Conservation (phyloP, 495 filamentous ascomycete species). For the Daldinia vernicosa region DNA sequence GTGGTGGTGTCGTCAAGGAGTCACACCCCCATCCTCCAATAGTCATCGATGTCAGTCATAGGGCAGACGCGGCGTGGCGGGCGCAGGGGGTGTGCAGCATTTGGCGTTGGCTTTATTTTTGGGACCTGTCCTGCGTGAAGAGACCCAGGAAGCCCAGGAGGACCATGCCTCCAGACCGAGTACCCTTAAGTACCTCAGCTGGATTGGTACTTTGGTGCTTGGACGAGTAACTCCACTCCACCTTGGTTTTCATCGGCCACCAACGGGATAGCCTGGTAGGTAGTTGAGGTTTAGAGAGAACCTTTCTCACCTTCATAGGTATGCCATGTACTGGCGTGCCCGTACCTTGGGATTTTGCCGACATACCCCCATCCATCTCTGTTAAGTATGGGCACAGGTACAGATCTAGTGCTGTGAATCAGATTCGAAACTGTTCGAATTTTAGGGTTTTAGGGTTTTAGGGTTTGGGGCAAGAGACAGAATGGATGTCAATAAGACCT, state of each 20-base stretch:
- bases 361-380: not conserved
- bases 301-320: not conserved
- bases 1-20: slow-evolving; percentile 47
- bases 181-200: slow-evolving; percentile 35
- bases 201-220: slow-evolving; percentile 30
- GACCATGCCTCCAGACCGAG: slow-evolving; percentile 12
- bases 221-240: slow-evolving; percentile 34
- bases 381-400: not conserved
- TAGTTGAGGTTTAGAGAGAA: not conserved
- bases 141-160: slow-evolving; percentile 6
- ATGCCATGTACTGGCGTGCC: not conserved
- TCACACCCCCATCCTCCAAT: slow-evolving; percentile 45
- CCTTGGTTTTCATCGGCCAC: slow-evolving; percentile 29
- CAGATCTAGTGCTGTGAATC: not conserved
- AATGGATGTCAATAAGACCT: not conserved
- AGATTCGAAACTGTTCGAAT: slow-evolving; percentile 27
- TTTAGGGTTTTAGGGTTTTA: too few relatives aligned
- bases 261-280: slow-evolving; percentile 20
- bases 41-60: slow-evolving; percentile 45
- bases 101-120: slow-evolving; percentile 42
- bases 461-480: not conserved
- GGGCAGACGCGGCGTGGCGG: slow-evolving; percentile 46
- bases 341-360: not conserved
- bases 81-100: slow-evolving; percentile 43
- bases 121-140: slow-evolving; percentile 31